Percentiles rank a stretch among this genome's conserved stretches.
phyloP scores from a whole-genome alignment of 2,329 filamentous ascomycete genomes.

The Fusarium falciforme region DNA sequence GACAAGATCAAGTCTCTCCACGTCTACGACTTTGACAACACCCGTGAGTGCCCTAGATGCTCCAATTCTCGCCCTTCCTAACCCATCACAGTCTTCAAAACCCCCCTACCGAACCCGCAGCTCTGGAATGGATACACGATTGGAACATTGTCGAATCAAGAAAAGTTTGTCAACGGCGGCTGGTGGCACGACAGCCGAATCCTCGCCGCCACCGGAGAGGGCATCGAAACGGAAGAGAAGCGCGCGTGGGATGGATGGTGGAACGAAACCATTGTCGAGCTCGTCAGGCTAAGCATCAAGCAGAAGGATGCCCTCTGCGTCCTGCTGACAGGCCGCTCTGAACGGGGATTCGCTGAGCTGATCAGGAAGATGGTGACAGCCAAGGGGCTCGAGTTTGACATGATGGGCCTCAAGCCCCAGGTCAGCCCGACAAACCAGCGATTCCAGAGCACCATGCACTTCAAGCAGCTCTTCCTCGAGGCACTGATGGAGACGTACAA shows the following conservation, averaged over 20 bases:
- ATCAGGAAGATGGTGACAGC: conserved; percentile 83
- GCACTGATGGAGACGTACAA: conserved; percentile 88
- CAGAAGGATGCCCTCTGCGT: conserved; percentile 88
- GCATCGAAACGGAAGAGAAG: conserved; percentile 82
- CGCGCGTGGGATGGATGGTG: conserved; percentile 93
- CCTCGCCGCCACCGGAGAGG: conserved; percentile 86
- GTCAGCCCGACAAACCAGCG: conserved; percentile 83
- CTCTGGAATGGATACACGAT: conserved; percentile 86
- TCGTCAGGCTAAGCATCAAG: conserved; percentile 83
- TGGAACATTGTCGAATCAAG: conserved; percentile 79
- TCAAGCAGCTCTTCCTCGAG: conserved; percentile 88
- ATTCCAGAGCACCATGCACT: conserved; percentile 86
- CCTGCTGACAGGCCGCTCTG: conserved; percentile 86
- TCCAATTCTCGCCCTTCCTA: not conserved
- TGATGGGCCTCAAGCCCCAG: conserved; percentile 87
- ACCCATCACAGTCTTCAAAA: conserved; percentile 78
- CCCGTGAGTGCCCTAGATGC: conserved; percentile 65
- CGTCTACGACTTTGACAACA: conserved; percentile 99
- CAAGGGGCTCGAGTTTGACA: conserved; percentile 86
- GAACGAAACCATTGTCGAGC: conserved; percentile 89
- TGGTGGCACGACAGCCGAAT: conserved; percentile 98
- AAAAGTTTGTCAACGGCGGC: conserved; percentile 83
- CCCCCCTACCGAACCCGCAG: conserved; percentile 87
- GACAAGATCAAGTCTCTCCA: conserved; percentile 83
- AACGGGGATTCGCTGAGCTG: conserved; percentile 80